phyloP scores from a whole-genome alignment of 371 early-diverging fungal genomes.

The Apophysomyces ossiformis region DNA sequence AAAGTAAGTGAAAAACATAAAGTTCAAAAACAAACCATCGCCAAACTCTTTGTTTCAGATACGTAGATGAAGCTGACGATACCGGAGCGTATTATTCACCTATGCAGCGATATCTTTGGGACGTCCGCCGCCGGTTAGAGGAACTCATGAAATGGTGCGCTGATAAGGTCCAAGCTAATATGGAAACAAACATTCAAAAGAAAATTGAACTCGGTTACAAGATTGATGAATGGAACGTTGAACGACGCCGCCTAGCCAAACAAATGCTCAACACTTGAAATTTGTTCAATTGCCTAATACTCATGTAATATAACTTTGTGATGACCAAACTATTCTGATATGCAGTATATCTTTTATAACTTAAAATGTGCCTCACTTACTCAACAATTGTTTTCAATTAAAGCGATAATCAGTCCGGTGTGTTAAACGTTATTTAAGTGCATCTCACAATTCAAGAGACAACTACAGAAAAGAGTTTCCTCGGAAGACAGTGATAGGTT shows the following conservation, averaged over 20 bases:
- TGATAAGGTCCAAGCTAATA: conserved; percentile 13
- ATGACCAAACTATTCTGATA: too few relatives aligned
- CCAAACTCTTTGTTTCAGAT: conserved; percentile 11
- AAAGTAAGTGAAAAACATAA: conserved; percentile 24
- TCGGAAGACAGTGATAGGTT: too few relatives aligned
- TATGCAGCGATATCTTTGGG: conserved; percentile 55
- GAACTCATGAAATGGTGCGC: conserved; percentile 32
- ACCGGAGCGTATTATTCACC: conserved; percentile 55
- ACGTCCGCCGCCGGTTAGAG: conserved; percentile 32
- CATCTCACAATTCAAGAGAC: too few relatives aligned
- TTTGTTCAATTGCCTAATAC: neutral
- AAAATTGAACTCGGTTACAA: conserved; percentile 22
- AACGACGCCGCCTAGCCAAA: conserved; percentile 24
- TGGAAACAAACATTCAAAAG: conserved; percentile 15
- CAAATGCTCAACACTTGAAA: neutral
- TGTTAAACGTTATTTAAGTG: too few relatives aligned
- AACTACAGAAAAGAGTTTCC: too few relatives aligned
- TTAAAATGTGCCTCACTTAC: too few relatives aligned
- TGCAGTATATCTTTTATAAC: too few relatives aligned
- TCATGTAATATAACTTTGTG: neutral
- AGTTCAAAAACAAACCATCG: conserved; percentile 15
- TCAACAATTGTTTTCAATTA: too few relatives aligned
- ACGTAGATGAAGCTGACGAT: conserved; percentile 32
- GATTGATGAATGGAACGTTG: conserved; percentile 30
- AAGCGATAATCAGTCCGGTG: too few relatives aligned